These are phyloP conservation scores for Speleostelium caveatum DNA, from an alignment of 78 protist genomes.

Conservation along the genomic window DNA sequence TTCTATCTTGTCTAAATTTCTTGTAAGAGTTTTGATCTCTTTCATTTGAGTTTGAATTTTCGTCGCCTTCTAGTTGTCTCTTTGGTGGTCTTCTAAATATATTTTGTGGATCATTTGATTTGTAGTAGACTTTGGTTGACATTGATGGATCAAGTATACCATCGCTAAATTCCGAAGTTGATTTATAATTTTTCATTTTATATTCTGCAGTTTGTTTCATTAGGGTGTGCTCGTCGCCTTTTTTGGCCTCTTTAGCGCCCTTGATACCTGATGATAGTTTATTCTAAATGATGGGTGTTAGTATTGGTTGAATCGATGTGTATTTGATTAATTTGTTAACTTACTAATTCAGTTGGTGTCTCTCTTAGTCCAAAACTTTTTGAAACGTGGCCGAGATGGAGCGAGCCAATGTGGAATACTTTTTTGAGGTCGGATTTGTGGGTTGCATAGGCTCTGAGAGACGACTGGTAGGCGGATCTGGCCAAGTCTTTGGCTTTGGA, in stretches of 20 bases:
- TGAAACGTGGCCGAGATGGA: constrained; percentile 87
- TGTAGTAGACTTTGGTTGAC: background rate
- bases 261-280: constrained; percentile 59
- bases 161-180: constrained; percentile 61
- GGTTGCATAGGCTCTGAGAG: constrained; percentile 91
- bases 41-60: no score
- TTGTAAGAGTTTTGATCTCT: no score
- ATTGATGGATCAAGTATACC: constrained; percentile 39
- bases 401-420: constrained; percentile 28
- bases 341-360: constrained; percentile 76
- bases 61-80: no score
- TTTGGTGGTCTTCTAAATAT: background rate
- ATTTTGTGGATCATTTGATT: background rate
- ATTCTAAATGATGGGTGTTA: background rate
- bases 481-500: constrained; percentile 46
- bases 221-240: constrained; percentile 40
- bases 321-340: background rate
- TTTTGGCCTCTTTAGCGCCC: constrained; percentile 39
- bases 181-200: constrained; percentile 63
- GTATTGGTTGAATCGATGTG: background rate
- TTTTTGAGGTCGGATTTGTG: constrained; percentile 88
- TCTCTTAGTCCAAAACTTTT: constrained; percentile 79
- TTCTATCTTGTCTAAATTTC: no score
- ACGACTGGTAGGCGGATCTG: constrained; percentile 84
- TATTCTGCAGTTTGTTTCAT: constrained; percentile 38